A percentile compares a stretch with the other conserved stretches of the same genome.
These are phyloP conservation scores for Fragaria nilgerrensis DNA, from an alignment of 306 rosid species.

Conservation along the genomic window DNA sequence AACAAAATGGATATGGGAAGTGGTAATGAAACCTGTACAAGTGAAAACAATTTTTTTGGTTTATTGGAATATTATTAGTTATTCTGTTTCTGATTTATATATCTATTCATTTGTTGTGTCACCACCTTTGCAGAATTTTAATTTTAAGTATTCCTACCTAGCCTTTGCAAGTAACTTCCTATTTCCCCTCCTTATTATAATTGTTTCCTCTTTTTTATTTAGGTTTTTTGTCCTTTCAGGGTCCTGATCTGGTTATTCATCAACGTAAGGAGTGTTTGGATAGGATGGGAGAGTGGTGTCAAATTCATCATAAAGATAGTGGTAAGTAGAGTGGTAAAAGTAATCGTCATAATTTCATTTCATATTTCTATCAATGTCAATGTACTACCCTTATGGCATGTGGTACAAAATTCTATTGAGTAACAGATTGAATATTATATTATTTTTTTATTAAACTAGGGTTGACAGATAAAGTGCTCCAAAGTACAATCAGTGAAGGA, in stretches of 20 bases:
- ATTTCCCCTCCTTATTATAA: not conserved
- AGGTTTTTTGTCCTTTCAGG: slow-evolving; percentile 40
- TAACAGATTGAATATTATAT: slow-evolving; percentile 12
- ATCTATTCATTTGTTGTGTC: not conserved
- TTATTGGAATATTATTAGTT: not conserved
- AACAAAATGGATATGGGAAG: not conserved
- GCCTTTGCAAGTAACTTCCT: not conserved
- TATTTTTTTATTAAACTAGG: slow-evolving; percentile 43
- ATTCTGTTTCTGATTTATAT: not conserved
- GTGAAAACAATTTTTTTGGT: not conserved
- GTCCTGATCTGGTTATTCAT: slow-evolving; percentile 93
- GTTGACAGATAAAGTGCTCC: slow-evolving; percentile 64
- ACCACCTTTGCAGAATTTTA: not conserved
- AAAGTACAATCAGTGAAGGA: slow-evolving; percentile 69
- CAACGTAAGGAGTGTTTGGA: slow-evolving; percentile 85
- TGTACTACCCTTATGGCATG: slow-evolving; percentile 5
- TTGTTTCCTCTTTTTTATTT: not conserved
- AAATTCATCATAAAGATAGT: slow-evolving; percentile 82
- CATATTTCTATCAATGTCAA: not conserved
- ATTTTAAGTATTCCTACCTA: not conserved
- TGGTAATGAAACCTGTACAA: not conserved
- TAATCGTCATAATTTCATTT: not conserved
- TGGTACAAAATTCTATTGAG: slow-evolving; percentile 16
- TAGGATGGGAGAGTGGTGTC: slow-evolving; percentile 97
- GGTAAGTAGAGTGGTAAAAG: slow-evolving; percentile 52